These are phyloP conservation scores for Podospora pseudopauciseta DNA, from an alignment of 495 filamentous ascomycete species.

Conservation along the genomic window DNA sequence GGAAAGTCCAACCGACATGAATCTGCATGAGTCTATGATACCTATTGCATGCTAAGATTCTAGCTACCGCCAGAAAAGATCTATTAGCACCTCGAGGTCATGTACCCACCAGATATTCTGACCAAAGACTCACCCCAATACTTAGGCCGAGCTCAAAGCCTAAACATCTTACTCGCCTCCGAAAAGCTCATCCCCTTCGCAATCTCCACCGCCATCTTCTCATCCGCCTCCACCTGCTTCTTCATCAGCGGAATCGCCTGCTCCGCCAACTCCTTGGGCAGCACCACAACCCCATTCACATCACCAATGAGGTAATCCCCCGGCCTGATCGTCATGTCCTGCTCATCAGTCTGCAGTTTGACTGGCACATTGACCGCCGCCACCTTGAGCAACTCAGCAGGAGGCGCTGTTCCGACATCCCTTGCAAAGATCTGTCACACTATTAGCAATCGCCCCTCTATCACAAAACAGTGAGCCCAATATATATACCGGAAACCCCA, in stretches of 20 bases:
- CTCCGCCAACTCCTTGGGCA: conserved; percentile 45
- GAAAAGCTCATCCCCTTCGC: conserved; percentile 48
- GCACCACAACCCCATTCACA: conserved; percentile 52
- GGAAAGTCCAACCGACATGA: neutral
- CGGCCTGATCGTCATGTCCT: conserved; percentile 48
- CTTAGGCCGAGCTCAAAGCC: conserved; percentile 16
- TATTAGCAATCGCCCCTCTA: conserved; percentile 9
- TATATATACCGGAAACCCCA: conserved; percentile 42
- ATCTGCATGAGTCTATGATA: neutral
- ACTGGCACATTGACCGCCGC: conserved; percentile 42
- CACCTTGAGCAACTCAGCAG: conserved; percentile 44
- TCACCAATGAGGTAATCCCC: conserved; percentile 59
- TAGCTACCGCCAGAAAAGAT: too few relatives aligned
- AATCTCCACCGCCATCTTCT: conserved; percentile 50
- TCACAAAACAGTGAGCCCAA: neutral
- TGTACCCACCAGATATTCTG: neutral
- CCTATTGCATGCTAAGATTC: neutral
- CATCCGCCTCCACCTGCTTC: conserved; percentile 52
- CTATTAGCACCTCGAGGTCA: too few relatives aligned
- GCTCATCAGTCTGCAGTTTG: conserved; percentile 38
- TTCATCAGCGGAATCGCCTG: conserved; percentile 46
- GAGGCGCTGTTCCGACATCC: conserved; percentile 51
- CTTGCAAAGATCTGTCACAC: conserved; percentile 47
- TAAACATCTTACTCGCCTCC: conserved; percentile 51
- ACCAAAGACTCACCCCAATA: neutral